Evolutionary conservation across 2,329 filamentous ascomycete species (phyloP).

Genomic region (Neurospora crassa): DNA sequence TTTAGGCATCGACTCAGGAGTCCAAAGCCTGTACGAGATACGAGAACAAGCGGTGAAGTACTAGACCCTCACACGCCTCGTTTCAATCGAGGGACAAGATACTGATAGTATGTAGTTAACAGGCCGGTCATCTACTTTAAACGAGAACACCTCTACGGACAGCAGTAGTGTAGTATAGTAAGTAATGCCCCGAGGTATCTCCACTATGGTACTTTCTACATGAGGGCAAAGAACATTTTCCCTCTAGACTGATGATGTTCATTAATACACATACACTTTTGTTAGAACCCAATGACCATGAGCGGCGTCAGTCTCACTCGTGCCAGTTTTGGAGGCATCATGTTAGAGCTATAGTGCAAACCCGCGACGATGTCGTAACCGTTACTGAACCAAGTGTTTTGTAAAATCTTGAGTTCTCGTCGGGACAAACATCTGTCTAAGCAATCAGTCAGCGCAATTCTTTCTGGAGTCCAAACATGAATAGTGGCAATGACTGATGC

Average conservation of each 20-base stretch:
- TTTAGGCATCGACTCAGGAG: not conserved
- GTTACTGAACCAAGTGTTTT: not conserved
- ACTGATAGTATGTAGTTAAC: not conserved
- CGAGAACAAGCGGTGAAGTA: not conserved
- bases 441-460: not conserved
- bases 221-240: not conserved
- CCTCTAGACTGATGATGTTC: not conserved
- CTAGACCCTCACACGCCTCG: not conserved
- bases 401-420: not conserved
- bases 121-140: not conserved
- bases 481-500: not conserved
- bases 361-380: not conserved
- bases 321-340: not conserved
- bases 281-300: not conserved
- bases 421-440: not conserved
- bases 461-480: not conserved
- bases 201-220: not conserved
- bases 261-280: not conserved
- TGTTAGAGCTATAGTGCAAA: not conserved
- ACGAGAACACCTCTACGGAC: not conserved
- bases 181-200: not conserved
- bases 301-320: not conserved
- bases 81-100: not conserved
- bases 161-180: not conserved
- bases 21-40: not conserved